Conservation (phyloP, 345 rosid species). For the Boechera retrofracta region DNA sequence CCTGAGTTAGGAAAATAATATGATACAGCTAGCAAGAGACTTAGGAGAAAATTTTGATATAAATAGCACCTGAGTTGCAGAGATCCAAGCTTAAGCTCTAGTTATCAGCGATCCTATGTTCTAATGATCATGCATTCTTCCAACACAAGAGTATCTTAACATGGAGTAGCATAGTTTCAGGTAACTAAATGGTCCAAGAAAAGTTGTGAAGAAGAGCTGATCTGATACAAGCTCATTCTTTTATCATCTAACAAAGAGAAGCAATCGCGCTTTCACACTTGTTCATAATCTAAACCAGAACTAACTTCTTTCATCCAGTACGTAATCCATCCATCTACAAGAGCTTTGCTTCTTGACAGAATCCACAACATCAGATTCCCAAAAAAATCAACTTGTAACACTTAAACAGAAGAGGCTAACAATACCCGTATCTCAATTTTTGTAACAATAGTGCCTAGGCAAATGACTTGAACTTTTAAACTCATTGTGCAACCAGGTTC, state of each 20-base stretch:
- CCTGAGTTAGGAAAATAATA: neutral
- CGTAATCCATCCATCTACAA: neutral
- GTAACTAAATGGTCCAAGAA: neutral
- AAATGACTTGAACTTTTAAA: neutral
- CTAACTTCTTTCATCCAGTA: neutral
- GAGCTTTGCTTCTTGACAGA: slow-evolving; percentile 5
- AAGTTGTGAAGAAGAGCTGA: neutral
- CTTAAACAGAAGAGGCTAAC: neutral
- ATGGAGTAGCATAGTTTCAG: neutral
- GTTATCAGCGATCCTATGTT: neutral
- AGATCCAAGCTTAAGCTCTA: slow-evolving; percentile 4
- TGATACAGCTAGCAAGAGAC: neutral
- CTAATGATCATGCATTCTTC: neutral
- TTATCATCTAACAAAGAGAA: slow-evolving; percentile 27
- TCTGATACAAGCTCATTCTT: slow-evolving; percentile 1
- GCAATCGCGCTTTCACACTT: neutral
- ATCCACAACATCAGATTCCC: neutral
- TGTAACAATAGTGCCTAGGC: neutral
- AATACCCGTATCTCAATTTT: neutral
- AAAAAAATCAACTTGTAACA: neutral
- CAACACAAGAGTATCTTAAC: slow-evolving; percentile 24
- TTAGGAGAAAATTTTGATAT: neutral
- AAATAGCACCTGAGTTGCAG: slow-evolving; percentile 12
- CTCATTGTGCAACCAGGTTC: slow-evolving; percentile 2
- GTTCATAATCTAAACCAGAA: neutral